phyloP scores from a whole-genome alignment of 768 basidiomycete species.

The Boletus tomentosulus region DNA sequence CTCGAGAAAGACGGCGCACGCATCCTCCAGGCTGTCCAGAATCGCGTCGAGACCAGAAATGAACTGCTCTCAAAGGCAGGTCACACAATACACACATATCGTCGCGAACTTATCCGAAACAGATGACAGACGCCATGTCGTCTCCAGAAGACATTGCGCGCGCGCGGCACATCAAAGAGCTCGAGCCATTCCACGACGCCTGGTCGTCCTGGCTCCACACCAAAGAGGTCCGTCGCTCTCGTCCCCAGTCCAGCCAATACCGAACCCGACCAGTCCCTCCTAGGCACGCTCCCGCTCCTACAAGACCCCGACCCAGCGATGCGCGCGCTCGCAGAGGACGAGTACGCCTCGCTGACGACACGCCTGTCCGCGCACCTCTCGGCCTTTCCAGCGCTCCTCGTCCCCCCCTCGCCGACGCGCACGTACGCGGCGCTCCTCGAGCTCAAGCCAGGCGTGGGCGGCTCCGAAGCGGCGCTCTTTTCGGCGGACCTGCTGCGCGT shows the following conservation, averaged over 20 bases:
- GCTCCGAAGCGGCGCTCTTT: slow-evolving; percentile 84
- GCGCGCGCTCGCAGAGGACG: slow-evolving; percentile 68
- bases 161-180: slow-evolving; percentile 62
- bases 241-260: not conserved
- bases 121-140: slow-evolving; percentile 51
- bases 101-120: not conserved
- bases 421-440: slow-evolving; percentile 79
- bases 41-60: slow-evolving; percentile 48
- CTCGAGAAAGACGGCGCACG: slow-evolving; percentile 44
- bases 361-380: slow-evolving; percentile 26
- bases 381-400: slow-evolving; percentile 67
- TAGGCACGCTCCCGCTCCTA: slow-evolving; percentile 59
- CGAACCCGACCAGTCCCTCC: slow-evolving; percentile 46
- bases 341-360: slow-evolving; percentile 46
- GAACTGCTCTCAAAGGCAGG: slow-evolving; percentile 43
- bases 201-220: slow-evolving; percentile 65
- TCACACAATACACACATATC: not conserved
- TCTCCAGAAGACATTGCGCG: slow-evolving; percentile 53
- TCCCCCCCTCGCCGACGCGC: slow-evolving; percentile 65
- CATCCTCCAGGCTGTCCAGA: slow-evolving; percentile 51
- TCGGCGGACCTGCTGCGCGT: slow-evolving; percentile 73
- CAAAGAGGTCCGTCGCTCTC: slow-evolving; percentile 44
- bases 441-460: slow-evolving; percentile 90
- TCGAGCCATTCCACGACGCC: slow-evolving; percentile 60
- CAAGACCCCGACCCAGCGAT: slow-evolving; percentile 72